phyloP scores from a whole-genome alignment of 805 yeast species.

The Monosporozyma yasuniensis region DNA sequence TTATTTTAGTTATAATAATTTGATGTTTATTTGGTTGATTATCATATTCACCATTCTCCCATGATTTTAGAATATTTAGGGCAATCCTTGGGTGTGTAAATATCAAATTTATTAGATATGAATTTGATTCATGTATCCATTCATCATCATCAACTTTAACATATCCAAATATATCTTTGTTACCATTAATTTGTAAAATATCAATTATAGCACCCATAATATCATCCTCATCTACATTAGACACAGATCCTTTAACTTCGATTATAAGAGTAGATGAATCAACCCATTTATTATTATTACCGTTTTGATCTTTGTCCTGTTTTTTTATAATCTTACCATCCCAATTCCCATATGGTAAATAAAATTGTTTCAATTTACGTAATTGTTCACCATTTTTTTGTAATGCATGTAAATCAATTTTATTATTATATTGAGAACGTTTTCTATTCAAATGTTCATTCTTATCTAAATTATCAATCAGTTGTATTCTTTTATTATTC shows the following conservation, averaged over 20 bases:
- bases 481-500: not conserved
- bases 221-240: not conserved
- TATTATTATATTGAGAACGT: not conserved
- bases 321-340: not conserved
- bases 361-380: slow-evolving; percentile 23
- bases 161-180: not conserved
- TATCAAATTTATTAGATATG: not conserved
- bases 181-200: not conserved
- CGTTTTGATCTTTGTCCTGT: not conserved
- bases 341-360: slow-evolving; percentile 23
- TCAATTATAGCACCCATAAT: not conserved
- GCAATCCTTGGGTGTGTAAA: not conserved
- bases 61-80: not conserved
- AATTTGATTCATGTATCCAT: not conserved
- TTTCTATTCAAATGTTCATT: too few relatives aligned
- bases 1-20: not conserved
- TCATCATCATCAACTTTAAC: not conserved
- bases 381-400: slow-evolving; percentile 22
- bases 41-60: not conserved
- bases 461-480: not conserved
- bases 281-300: not conserved
- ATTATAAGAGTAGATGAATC: slow-evolving; percentile 13
- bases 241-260: slow-evolving; percentile 2
- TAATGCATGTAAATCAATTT: slow-evolving; percentile 2
- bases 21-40: not conserved